phyloP scores from a whole-genome alignment of 2,329 filamentous ascomycete genomes.

The Cladosporium sp. region DNA sequence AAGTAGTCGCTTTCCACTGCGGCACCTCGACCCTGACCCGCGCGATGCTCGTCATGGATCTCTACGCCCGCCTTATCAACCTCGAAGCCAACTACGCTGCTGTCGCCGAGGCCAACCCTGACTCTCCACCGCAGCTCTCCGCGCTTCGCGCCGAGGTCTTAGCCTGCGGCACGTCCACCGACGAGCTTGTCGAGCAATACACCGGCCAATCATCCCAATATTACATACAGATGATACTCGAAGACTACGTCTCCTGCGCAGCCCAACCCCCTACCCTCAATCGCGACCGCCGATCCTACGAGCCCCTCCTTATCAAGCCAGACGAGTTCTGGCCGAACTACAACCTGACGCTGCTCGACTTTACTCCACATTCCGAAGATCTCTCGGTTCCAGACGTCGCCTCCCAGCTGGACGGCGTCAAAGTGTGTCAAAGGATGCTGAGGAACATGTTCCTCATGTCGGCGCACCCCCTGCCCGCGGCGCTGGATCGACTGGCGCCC shows the following conservation, averaged over 20 bases:
- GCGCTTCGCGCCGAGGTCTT: constrained; percentile 11
- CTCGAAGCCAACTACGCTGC: constrained; percentile 24
- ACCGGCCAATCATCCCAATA: background rate
- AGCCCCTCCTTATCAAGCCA: constrained; percentile 55
- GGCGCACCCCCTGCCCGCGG: constrained; percentile 34
- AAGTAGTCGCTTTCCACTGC: background rate
- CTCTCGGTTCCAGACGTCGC: constrained; percentile 28
- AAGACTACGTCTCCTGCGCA: constrained; percentile 22
- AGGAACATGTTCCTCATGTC: constrained; percentile 36
- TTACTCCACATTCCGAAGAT: constrained; percentile 49
- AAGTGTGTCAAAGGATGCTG: constrained; percentile 41
- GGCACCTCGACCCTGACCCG: background rate
- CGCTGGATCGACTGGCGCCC: constrained; percentile 51
- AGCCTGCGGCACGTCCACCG: background rate
- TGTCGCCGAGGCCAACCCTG: constrained; percentile 6
- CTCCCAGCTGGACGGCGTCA: constrained; percentile 17
- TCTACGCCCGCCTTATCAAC: constrained; percentile 19
- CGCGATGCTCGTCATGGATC: constrained; percentile 14
- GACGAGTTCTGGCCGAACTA: constrained; percentile 62
- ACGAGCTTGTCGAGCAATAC: background rate
- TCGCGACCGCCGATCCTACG: constrained; percentile 66
- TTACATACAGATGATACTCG: background rate
- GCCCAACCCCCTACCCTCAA: constrained; percentile 34
- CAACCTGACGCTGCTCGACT: constrained; percentile 56
- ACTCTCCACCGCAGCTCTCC: background rate